Percentiles rank a stretch among this genome's conserved stretches.
These are phyloP conservation scores for Colletotrichum sp. DNA, from an alignment of 2,329 filamentous ascomycete genomes.

Conservation along the genomic window DNA sequence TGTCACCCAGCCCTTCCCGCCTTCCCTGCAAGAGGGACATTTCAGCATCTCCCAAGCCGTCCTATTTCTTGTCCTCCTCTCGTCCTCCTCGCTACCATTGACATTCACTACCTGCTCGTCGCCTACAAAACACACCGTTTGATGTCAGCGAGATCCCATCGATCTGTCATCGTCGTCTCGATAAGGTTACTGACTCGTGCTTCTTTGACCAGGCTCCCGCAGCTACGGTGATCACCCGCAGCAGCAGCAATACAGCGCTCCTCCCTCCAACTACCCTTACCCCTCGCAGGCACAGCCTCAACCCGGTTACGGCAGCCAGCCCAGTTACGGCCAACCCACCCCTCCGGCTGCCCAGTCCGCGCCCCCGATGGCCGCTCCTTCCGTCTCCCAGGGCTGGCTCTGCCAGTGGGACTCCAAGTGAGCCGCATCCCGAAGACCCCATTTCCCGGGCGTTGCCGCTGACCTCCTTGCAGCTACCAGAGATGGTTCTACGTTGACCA, in stretches of 20 bases:
- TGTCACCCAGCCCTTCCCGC: neutral
- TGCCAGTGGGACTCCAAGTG: slow-evolving; percentile 64
- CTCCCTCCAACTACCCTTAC: slow-evolving; percentile 22
- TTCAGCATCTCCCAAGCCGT: neutral
- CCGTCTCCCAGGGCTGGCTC: slow-evolving; percentile 64
- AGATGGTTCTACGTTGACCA: slow-evolving; percentile 71
- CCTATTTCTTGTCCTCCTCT: neutral
- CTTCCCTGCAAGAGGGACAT: neutral
- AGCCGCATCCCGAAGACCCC: neutral
- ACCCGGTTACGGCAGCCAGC: slow-evolving; percentile 19
- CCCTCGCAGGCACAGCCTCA: slow-evolving; percentile 22
- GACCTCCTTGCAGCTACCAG: slow-evolving; percentile 40
- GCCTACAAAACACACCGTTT: neutral
- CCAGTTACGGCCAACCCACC: slow-evolving; percentile 14
- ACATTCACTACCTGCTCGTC: neutral
- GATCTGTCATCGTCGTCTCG: slow-evolving; percentile 4
- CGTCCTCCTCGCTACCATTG: neutral
- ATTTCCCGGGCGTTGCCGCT: neutral
- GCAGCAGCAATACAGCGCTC: slow-evolving; percentile 23
- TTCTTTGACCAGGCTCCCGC: slow-evolving; percentile 11
- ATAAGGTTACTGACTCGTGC: slow-evolving; percentile 19
- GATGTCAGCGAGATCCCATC: neutral
- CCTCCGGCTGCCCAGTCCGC: slow-evolving; percentile 32
- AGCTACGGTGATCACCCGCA: slow-evolving; percentile 20
- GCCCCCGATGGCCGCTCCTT: slow-evolving; percentile 29